phyloP scores from a whole-genome alignment of 495 filamentous ascomycete genomes.

The Xylaria curta region DNA sequence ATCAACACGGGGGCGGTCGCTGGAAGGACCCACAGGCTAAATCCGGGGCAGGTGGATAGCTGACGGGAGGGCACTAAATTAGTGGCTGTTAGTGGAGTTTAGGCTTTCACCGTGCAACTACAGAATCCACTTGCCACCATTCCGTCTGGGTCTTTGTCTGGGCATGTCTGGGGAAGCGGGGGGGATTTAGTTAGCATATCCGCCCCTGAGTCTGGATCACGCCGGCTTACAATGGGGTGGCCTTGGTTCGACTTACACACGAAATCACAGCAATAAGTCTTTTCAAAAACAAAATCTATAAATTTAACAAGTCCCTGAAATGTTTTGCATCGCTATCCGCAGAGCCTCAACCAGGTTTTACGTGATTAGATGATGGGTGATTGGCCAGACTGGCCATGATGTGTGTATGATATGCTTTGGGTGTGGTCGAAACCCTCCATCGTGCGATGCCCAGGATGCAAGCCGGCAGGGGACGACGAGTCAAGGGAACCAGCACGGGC shows the following conservation, averaged over 20 bases:
- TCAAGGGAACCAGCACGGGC: background rate
- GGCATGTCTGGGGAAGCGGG: slow-evolving; percentile 28
- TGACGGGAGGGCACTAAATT: slow-evolving; percentile 7
- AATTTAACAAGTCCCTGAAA: too few species aligned
- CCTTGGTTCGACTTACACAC: background rate
- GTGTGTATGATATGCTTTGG: background rate
- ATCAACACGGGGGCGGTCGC: background rate
- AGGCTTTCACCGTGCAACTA: background rate
- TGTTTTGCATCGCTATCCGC: background rate
- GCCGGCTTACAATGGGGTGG: background rate
- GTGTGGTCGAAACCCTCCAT: slow-evolving; percentile 14
- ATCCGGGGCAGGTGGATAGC: slow-evolving; percentile 23
- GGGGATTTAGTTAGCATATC: slow-evolving; percentile 1
- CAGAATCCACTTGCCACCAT: slow-evolving; percentile 14
- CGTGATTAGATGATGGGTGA: background rate
- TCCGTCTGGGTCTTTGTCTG: background rate
- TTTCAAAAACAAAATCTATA: background rate
- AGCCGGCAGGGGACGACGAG: background rate
- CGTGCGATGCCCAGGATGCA: background rate
- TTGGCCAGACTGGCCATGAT: slow-evolving; percentile 9
- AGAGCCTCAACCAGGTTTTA: slow-evolving; percentile 15
- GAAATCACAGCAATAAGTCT: slow-evolving; percentile 14
- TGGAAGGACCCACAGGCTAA: slow-evolving; percentile 8
- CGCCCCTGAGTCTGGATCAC: slow-evolving; percentile 23
- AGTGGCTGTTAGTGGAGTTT: background rate